Evolutionary conservation across 2,329 filamentous ascomycete genomes (phyloP).

Genomic region (Lachnellula suecica): DNA sequence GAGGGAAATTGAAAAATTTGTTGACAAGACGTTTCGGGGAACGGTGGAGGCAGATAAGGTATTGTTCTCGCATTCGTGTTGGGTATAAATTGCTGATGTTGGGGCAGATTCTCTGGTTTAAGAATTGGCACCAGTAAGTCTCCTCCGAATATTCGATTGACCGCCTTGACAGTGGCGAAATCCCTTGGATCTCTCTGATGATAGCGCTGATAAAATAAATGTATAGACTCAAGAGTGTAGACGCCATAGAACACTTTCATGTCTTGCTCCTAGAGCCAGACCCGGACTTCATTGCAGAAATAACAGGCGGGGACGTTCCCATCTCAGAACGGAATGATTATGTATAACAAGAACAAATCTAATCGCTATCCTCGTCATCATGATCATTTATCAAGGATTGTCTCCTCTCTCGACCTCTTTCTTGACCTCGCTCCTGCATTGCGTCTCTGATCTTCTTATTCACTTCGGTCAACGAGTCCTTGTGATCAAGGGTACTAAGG

Average conservation of each 20-base stretch:
- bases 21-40: background rate
- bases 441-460: conserved; percentile 80
- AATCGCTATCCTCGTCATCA: conserved; percentile 42
- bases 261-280: background rate
- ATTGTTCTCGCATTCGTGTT: background rate
- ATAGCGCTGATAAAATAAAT: background rate
- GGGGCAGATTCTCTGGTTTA: background rate
- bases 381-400: conserved; percentile 36
- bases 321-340: conserved; percentile 25
- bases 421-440: conserved; percentile 75
- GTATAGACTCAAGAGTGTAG: background rate
- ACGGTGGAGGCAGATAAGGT: background rate
- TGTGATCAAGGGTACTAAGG: conserved; percentile 67
- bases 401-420: conserved; percentile 42
- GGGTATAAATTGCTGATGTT: background rate
- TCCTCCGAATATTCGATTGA: background rate
- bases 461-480: conserved; percentile 77
- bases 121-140: background rate
- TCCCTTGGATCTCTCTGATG: background rate
- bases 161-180: background rate
- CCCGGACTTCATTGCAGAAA: background rate
- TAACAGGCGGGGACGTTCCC: background rate
- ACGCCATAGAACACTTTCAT: background rate
- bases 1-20: background rate
- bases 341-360: conserved; percentile 1